Base-by-base conservation (phyloP, 805 yeast species). In the Clavispora fructus region DNA sequence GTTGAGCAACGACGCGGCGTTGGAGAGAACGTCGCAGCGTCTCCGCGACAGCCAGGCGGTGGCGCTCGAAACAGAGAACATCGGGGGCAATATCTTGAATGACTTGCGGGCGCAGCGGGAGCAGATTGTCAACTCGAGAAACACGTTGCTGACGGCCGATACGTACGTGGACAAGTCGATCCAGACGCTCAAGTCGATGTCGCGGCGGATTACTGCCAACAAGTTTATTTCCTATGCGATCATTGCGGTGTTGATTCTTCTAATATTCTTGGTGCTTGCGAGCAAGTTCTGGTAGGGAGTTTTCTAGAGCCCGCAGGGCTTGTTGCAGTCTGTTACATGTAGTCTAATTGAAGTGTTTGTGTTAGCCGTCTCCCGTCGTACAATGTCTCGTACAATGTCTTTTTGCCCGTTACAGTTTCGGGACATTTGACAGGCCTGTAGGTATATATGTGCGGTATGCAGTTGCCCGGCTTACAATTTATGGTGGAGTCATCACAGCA, bases 91-190 rank as follows among this genome's bases (percentile, higher is more conserved):
- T 53, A 94, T 94, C 43, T 76, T 94, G 68, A 82, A 82, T 57
- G 96, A 92, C 62, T 71, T 94, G 54, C 77, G 97, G 50, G 84
- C 96, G 25, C 99, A 94, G 69, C 75, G 99, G 48, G 99, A 94
- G 59, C 97, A 95, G 60, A 79, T 94, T 39, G 71, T 80, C 44
- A 89, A 91, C 57, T 81, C 96, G 19, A 80, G 97, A 64, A 87
- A 85, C 57, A 87, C 96, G 0, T 71, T 94, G 42, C 78, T 79
- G 66, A 92, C 90, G 51, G 98, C 98, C 0, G 98, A 94, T 62
- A 81, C 85, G 0, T 89, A 91, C 59, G 96, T 94, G 44, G 98
- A 94, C 66, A 83, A 86, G 61, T 83, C 94, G 46, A 78, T 94
- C 46, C 79, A 86, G 47, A 94, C 98, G 1, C 72, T 94, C 58